Percentiles rank a stretch among this genome's conserved stretches.
These are phyloP conservation scores for Rosa lucieae DNA, from an alignment of 306 rosid species.

Conservation along the genomic window DNA sequence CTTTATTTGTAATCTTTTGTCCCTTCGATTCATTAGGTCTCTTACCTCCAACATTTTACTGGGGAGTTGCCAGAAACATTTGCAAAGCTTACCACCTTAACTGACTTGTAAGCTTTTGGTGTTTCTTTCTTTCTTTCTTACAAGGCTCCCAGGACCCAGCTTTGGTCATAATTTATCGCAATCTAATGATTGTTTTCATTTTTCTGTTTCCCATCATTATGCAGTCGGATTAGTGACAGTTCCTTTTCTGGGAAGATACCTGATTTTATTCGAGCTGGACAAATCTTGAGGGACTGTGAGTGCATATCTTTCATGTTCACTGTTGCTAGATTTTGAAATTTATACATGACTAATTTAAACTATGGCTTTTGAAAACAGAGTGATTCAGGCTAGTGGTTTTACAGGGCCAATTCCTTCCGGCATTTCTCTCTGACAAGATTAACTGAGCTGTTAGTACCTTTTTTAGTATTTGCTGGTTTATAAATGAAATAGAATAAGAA, in stretches of 20 bases:
- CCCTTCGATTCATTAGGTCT: conserved; percentile 28
- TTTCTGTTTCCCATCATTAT: conserved; percentile 6
- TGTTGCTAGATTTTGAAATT: not conserved
- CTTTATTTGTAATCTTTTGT: not conserved
- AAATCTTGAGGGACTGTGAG: conserved; percentile 48
- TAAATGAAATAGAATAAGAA: too few relatives aligned
- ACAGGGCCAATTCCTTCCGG: conserved; percentile 71
- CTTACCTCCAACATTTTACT: conserved; percentile 60
- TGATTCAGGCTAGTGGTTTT: conserved; percentile 67
- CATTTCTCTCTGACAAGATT: conserved; percentile 35
- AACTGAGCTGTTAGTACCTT: too few relatives aligned
- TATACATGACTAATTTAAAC: conserved; percentile 12
- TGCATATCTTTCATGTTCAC: not conserved
- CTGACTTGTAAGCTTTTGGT: conserved; percentile 44
- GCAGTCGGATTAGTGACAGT: conserved; percentile 66
- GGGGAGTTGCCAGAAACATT: conserved; percentile 62
- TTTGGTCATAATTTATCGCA: not conserved
- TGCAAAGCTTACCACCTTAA: conserved; percentile 43
- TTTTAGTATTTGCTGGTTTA: too few relatives aligned
- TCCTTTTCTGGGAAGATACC: conserved; percentile 16
- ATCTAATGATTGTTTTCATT: not conserved
- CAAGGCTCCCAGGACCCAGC: not conserved
- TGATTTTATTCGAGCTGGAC: conserved; percentile 52
- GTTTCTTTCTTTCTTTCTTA: not conserved
- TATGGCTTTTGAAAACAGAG: conserved; percentile 33